phyloP scores from a whole-genome alignment of 208 protist genomes.

The Porcisia deanei region DNA sequence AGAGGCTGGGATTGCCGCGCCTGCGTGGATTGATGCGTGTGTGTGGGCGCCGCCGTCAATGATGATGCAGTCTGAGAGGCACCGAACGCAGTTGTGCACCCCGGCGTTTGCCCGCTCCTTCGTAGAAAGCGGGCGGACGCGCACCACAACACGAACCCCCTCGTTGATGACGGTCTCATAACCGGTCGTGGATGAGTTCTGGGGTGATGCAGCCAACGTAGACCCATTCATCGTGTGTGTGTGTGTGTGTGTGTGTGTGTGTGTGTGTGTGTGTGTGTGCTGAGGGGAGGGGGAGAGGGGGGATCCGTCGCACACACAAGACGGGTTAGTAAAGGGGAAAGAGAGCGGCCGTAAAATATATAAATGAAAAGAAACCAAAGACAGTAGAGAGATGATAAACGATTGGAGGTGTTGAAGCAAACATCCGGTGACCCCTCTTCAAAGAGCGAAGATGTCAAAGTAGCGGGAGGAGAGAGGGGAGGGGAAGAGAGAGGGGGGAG shows the following conservation, averaged over 20 bases:
- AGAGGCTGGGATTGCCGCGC: background rate
- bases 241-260: background rate
- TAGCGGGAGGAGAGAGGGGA: no score
- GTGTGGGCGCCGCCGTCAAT: constrained; percentile 34
- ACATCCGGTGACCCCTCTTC: background rate
- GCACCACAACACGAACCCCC: constrained; percentile 65
- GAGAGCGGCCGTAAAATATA: no score
- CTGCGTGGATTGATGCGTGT: background rate
- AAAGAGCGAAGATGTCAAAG: background rate
- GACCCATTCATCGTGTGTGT: constrained; percentile 4
- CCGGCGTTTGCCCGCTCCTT: constrained; percentile 65
- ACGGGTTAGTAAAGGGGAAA: no score
- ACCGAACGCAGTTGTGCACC: constrained; percentile 64
- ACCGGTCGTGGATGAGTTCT: background rate
- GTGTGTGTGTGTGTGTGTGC: background rate
- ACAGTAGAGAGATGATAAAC: background rate
- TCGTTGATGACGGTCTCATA: constrained; percentile 4
- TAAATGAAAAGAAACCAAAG: background rate
- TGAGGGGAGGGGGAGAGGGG: background rate
- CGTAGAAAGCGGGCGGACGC: constrained; percentile 72
- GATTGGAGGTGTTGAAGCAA: background rate
- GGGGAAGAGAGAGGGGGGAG: background rate
- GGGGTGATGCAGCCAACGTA: background rate
- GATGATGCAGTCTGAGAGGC: constrained; percentile 63
- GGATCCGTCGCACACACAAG: no score